Evolutionary conservation across 2,329 filamentous ascomycete species (phyloP).

Genomic region (Pseudogymnoascus sp.): DNA sequence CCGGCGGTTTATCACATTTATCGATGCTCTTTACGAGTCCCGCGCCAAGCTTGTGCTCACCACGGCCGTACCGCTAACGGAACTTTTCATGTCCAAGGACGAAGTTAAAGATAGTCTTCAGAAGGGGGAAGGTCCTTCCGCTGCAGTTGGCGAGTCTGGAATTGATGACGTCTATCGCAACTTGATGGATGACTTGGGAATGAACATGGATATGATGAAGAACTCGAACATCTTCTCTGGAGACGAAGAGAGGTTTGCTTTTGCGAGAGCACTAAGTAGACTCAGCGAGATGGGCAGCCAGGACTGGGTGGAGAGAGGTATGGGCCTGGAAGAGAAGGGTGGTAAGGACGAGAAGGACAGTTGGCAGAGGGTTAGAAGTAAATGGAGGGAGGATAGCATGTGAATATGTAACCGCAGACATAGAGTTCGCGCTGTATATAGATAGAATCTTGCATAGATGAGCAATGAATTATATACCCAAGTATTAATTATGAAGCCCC

Average conservation of each 20-base stretch:
- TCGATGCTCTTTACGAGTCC: slow-evolving; percentile 89
- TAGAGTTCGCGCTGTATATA: slow-evolving; percentile 2
- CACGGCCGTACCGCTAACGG: slow-evolving; percentile 71
- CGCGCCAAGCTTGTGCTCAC: slow-evolving; percentile 94
- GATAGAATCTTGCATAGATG: slow-evolving; percentile 8
- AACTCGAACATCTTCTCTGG: slow-evolving; percentile 81
- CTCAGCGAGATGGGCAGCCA: slow-evolving; percentile 87
- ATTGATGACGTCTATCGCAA: slow-evolving; percentile 65
- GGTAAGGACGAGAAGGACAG: slow-evolving; percentile 38
- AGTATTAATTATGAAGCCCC: not conserved
- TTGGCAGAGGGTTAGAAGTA: slow-evolving; percentile 40
- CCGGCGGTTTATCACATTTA: slow-evolving; percentile 90
- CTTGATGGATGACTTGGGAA: slow-evolving; percentile 80
- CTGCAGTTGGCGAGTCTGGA: slow-evolving; percentile 29
- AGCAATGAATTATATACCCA: slow-evolving; percentile 4
- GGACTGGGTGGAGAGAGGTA: slow-evolving; percentile 86
- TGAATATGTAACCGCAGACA: slow-evolving; percentile 14
- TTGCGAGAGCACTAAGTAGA: slow-evolving; percentile 77
- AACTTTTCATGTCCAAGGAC: slow-evolving; percentile 73
- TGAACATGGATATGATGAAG: slow-evolving; percentile 79
- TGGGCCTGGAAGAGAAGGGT: slow-evolving; percentile 36
- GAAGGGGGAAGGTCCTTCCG: slow-evolving; percentile 36
- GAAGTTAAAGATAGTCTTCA: slow-evolving; percentile 57
- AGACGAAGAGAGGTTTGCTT: slow-evolving; percentile 94
- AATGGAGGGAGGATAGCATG: slow-evolving; percentile 41